phyloP scores from a whole-genome alignment of 768 basidiomycete species.

The Porphyrellus cyaneotinctus region DNA sequence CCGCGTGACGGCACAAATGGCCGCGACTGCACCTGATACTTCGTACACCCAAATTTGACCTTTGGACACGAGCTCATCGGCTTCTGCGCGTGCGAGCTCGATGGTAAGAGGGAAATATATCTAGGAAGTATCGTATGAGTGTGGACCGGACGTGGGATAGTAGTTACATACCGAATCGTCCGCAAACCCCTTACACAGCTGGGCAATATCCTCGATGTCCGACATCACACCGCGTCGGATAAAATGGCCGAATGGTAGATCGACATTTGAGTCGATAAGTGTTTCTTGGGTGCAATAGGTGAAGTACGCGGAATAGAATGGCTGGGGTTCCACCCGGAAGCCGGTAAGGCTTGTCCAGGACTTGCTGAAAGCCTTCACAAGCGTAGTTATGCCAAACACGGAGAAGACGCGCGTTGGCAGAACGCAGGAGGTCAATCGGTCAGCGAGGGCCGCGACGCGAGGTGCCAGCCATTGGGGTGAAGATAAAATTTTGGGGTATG shows the following conservation, averaged over 20 bases:
- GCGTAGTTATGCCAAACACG: slow-evolving; percentile 42
- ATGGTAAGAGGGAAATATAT: slow-evolving; percentile 41
- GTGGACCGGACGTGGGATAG: background rate
- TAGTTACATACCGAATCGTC: slow-evolving; percentile 43
- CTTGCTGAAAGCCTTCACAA: slow-evolving; percentile 41
- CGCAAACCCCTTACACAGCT: slow-evolving; percentile 49
- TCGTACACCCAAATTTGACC: slow-evolving; percentile 54
- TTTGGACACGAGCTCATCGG: slow-evolving; percentile 43
- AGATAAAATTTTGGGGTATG: slow-evolving; percentile 25
- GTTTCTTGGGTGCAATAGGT: slow-evolving; percentile 41
- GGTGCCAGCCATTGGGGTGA: slow-evolving; percentile 29
- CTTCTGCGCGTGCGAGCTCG: slow-evolving; percentile 41
- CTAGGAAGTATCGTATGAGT: slow-evolving; percentile 27
- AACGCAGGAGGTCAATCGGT: slow-evolving; percentile 36
- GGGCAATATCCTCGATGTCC: slow-evolving; percentile 41
- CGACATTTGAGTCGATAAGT: slow-evolving; percentile 25
- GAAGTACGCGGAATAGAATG: slow-evolving; percentile 50
- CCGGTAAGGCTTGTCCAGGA: slow-evolving; percentile 43
- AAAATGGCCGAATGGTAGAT: slow-evolving; percentile 32
- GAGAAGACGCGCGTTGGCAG: slow-evolving; percentile 47
- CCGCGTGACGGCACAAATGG: slow-evolving; percentile 57
- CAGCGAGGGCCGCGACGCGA: slow-evolving; percentile 36
- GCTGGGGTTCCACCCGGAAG: slow-evolving; percentile 35
- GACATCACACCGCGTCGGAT: slow-evolving; percentile 36
- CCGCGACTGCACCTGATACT: slow-evolving; percentile 37